Evolutionary conservation across 176 grass and related monocot species (phyloP), one percentile per base, ranked within the genome.

Genomic region (Zoysia pacifica): DNA sequence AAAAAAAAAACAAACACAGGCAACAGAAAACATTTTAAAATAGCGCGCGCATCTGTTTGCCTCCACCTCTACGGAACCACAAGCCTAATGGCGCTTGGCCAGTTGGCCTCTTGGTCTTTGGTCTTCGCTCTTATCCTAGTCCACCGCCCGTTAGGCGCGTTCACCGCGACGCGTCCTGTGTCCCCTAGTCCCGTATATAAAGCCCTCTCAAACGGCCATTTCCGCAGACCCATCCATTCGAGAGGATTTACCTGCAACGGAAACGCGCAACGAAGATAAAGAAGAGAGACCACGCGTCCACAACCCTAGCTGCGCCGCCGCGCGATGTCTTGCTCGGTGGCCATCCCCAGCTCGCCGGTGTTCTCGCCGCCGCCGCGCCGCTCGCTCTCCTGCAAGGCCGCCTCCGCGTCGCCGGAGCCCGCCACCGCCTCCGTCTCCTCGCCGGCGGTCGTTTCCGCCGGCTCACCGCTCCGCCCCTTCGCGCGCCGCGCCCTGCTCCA

Each of bases 241-340:
- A 40, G 55, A 13, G 64, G 74, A 28, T 28, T 28, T 28, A 28
- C 28, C 28, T 28, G 28, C 28, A 28, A 28, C 28, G 28, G 28
- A 65, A 80, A 68, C 60, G 77, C 12, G 59, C 19, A 36, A 20
- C 58, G 28, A 28, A 62, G 9, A 7, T 18, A 59, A 28, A 28
- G 28, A 28, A 28, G 28, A 28, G 0, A 28, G 28, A 28, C 28
- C 28, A 28, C 28, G 28, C 28, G 28, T 28, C 28, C 28, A 18
- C 44, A 79, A 80, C 77, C 77, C 65, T 80, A 80, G 65, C 77
- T n/a, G 62, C 63, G 39, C 48, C 48, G 39, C 77, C 53, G 14
- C 60, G 65, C 35, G 42, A 99, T 99, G 97, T 86, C 97, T 41
- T 98, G 96, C 84, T 84, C 93, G 28, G 86, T 99, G n/a, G 90